Base-by-base conservation (phyloP, 2,329 filamentous ascomycete genomes). In the Trichoderma simmonsii region DNA sequence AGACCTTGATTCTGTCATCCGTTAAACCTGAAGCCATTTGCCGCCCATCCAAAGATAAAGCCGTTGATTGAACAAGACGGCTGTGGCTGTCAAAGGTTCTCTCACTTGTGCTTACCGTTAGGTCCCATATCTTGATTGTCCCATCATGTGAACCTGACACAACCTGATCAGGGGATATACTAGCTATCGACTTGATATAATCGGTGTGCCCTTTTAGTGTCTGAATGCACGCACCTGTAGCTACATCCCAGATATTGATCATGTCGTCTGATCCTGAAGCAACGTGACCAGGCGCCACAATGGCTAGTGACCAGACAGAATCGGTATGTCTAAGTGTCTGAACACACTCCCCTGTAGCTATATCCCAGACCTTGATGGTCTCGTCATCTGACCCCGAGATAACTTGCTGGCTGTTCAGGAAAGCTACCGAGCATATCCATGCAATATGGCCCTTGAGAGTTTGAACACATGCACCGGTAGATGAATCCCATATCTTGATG, bases 91-190 rank as follows among this genome's bases (percentile, higher is more conserved):
- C n/a, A n/a, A n/a, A n/a, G 11, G 4, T 64, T 34, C 36, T 12
- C 4, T 60, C 11, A 28, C 51, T 54, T 0, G 34, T 5, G 18
- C 60, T 24, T 48, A 63, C 48, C 11, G 24, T 12, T 1, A 56
- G 6, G 54, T 71, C 56, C 73, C 71, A 74, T 14, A 74, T 18
- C 48, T 48, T 59, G 11, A 74, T 43, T 14, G 62, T 73, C 1
- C 54, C 18, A 48, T 59, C 66, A 6, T 4, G 1, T 15, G 54
- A 70, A 11, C n/a, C 56, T 21, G 56, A 72, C 9, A 48, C 72
- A 34, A 73, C n/a, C n/a, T 48, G 34, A 36, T 15, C 34, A 15
- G 14, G 14, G 34, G 34, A 36, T 36, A 36, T 36, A 36, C 14
- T 36, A 36, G 34, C 34, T 36, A 36, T 36, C 34, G 34, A 36